Percentiles rank a stretch among this genome's conserved stretches.
Evolutionary conservation across 2,329 filamentous ascomycete species (phyloP).

Genomic region (Cladosporium sp.): DNA sequence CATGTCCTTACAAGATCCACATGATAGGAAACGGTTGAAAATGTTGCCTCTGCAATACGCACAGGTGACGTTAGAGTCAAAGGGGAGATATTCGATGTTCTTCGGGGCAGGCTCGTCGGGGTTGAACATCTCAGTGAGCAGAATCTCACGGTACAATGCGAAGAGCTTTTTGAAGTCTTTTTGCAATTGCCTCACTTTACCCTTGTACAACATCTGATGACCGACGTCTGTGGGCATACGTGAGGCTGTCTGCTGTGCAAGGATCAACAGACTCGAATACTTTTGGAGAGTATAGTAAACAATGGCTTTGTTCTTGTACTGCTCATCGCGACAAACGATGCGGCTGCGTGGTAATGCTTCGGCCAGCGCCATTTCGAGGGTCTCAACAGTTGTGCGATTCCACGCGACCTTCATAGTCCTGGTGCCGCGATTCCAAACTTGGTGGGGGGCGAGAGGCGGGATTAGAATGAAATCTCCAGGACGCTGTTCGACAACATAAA

Average conservation of each 20-base stretch:
- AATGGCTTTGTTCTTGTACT: constrained; percentile 98
- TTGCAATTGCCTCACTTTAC: constrained; percentile 63
- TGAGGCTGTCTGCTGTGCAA: constrained; percentile 47
- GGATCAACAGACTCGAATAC: constrained; percentile 58
- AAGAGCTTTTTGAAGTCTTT: constrained; percentile 80
- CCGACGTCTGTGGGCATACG: constrained; percentile 31
- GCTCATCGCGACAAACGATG: constrained; percentile 91
- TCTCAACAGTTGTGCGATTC: constrained; percentile 93
- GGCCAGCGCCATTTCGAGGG: constrained; percentile 73
- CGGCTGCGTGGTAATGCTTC: constrained; percentile 85
- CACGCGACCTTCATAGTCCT: constrained; percentile 96
- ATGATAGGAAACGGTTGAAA: constrained; percentile 94
- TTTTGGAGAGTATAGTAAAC: constrained; percentile 80
- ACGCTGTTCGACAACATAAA: constrained; percentile 86
- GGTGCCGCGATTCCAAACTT: constrained; percentile 96
- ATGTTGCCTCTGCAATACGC: constrained; percentile 95
- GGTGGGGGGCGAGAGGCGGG: constrained; percentile 86
- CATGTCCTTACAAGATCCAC: constrained; percentile 69
- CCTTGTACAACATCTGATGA: constrained; percentile 30
- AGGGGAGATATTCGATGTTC: constrained; percentile 71
- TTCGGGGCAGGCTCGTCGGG: constrained; percentile 48
- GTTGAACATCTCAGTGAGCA: constrained; percentile 82
- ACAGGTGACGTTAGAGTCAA: constrained; percentile 88
- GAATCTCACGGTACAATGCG: constrained; percentile 65
- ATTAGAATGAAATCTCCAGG: constrained; percentile 90